Percentiles rank a stretch among this genome's conserved stretches.
These are phyloP conservation scores for Bretziella fagacearum DNA, from an alignment of 2,329 filamentous ascomycete genomes.

Conservation along the genomic window DNA sequence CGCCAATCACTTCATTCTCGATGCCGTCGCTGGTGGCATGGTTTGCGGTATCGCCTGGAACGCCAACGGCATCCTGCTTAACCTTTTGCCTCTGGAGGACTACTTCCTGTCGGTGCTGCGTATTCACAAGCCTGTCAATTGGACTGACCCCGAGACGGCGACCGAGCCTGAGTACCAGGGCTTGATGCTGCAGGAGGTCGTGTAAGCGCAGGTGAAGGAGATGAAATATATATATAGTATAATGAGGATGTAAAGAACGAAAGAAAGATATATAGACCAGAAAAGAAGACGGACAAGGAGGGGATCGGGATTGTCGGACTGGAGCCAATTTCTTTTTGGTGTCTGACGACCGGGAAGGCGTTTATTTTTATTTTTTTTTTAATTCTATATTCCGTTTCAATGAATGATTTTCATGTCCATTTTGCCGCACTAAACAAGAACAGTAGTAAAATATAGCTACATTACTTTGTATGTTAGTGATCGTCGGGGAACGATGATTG, in stretches of 20 bases:
- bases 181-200: slow-evolving; percentile 16
- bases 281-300: not conserved
- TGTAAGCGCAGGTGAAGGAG: not conserved
- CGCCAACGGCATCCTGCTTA: slow-evolving; percentile 37
- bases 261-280: not conserved
- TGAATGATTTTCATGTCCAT: slow-evolving; percentile 8
- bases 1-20: slow-evolving; percentile 57
- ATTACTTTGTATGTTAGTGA: too few relatives aligned
- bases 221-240: not conserved
- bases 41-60: slow-evolving; percentile 51
- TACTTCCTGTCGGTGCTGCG: slow-evolving; percentile 46
- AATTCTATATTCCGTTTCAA: not conserved
- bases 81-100: slow-evolving; percentile 48
- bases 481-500: too few relatives aligned
- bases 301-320: too few relatives aligned
- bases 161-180: slow-evolving; percentile 22
- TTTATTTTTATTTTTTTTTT: slow-evolving; percentile 6
- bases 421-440: not conserved
- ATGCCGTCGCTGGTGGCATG: slow-evolving; percentile 49
- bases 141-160: slow-evolving; percentile 23
- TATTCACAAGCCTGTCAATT: slow-evolving; percentile 45
- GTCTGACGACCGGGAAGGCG: not conserved
- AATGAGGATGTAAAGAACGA: not conserved
- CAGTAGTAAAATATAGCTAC: too few relatives aligned
- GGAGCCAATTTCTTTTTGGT: not conserved